Conservation (phyloP, 1,284 basidiomycete genomes). For the Crepidotus sp. region DNA sequence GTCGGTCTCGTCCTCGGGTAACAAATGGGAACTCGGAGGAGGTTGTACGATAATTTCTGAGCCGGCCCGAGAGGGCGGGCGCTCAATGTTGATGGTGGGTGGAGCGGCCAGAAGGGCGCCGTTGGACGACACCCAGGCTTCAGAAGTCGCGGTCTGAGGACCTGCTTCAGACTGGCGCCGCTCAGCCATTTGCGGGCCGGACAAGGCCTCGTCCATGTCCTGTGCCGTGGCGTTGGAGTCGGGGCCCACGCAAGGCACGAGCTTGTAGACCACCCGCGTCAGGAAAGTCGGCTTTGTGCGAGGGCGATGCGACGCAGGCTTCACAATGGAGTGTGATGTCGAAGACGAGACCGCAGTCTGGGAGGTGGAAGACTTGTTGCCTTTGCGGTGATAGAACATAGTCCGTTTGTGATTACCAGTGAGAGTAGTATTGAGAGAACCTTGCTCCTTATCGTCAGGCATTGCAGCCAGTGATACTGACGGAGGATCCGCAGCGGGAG, state of each 20-base stretch:
- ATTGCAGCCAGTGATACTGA: conserved; percentile 4
- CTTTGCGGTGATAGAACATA: conserved; percentile 36
- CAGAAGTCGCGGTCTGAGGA: conserved; percentile 13
- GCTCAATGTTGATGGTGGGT: conserved; percentile 24
- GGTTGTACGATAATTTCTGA: conserved; percentile 35
- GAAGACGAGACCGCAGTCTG: conserved; percentile 24
- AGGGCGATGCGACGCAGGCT: conserved; percentile 11
- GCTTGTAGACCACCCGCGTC: conserved; percentile 18
- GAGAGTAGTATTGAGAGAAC: conserved; percentile 31
- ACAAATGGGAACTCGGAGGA: conserved; percentile 31
- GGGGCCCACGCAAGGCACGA: conserved; percentile 21
- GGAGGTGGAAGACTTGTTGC: conserved; percentile 27
- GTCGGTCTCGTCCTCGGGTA: conserved; percentile 40
- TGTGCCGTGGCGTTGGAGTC: conserved; percentile 6
- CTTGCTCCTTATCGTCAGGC: conserved; percentile 30
- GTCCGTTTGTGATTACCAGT: conserved; percentile 29
- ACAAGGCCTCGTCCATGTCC: conserved; percentile 14
- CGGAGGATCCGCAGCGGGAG: conserved; percentile 14
- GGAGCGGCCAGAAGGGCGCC: conserved; percentile 18
- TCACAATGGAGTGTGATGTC: conserved; percentile 24
- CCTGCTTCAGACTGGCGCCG: conserved; percentile 17
- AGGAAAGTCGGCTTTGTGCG: conserved; percentile 19
- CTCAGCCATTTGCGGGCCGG: conserved; percentile 14
- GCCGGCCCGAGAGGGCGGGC: conserved; percentile 26
- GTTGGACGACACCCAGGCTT: conserved; percentile 9